Evolutionary conservation across 345 rosid species (phyloP).

Genomic region (Salix suchowensis): DNA sequence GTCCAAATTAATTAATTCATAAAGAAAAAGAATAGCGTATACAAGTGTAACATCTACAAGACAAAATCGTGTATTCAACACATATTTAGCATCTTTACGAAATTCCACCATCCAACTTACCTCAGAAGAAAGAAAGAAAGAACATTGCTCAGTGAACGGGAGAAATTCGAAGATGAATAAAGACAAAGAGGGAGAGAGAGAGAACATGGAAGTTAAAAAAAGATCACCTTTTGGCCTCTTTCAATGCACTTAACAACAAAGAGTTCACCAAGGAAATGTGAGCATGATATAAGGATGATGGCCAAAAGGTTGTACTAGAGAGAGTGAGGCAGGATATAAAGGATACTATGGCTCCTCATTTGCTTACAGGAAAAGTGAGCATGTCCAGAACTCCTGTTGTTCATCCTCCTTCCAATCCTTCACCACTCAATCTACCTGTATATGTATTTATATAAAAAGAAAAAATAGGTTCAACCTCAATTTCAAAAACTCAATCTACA

Average conservation of each 20-base stretch:
- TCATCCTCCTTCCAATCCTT: constrained; percentile 63
- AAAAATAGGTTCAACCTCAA: too few species aligned
- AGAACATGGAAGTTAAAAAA: neutral
- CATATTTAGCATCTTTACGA: neutral
- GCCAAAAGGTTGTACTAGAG: constrained; percentile 65
- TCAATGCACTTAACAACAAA: neutral
- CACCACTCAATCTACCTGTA: neutral
- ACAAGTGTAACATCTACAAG: neutral
- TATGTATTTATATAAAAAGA: too few species aligned
- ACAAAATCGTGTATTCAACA: neutral
- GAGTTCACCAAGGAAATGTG: constrained; percentile 2
- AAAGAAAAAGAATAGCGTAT: neutral
- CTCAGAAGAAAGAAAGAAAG: neutral
- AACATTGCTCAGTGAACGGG: neutral
- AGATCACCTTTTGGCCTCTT: constrained; percentile 19
- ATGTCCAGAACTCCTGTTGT: constrained; percentile 54
- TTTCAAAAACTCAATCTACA: too few species aligned
- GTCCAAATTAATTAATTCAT: neutral
- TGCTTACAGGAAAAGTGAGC: constrained; percentile 46
- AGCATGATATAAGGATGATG: constrained; percentile 47
- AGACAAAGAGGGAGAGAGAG: too few species aligned
- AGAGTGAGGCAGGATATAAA: constrained; percentile 63
- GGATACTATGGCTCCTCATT: constrained; percentile 51
- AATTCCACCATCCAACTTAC: neutral
- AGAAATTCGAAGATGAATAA: neutral